These are phyloP conservation scores for Rhazya stricta DNA, from an alignment of 257 asterid genomes.

Conservation along the genomic window DNA sequence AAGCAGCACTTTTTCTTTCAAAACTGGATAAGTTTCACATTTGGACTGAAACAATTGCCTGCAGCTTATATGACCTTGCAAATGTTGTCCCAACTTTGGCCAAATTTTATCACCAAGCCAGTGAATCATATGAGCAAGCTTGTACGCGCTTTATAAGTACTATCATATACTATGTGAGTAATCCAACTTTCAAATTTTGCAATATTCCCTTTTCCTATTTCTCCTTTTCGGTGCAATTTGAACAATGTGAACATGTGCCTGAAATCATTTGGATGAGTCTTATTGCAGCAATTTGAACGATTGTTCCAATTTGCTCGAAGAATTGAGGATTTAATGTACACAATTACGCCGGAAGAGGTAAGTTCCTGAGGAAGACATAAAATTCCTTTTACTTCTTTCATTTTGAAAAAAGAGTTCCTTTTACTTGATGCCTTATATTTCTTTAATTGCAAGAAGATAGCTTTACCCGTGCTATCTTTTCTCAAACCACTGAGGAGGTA, in stretches of 20 bases:
- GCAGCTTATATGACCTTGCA: constrained; percentile 95
- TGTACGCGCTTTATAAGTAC: constrained; percentile 78
- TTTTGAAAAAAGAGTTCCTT: no score
- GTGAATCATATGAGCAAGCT: constrained; percentile 92
- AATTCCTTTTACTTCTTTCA: constrained; percentile 14
- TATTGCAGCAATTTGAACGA: constrained; percentile 86
- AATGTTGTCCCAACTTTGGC: constrained; percentile 92
- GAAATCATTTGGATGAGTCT: background rate
- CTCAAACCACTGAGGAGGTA: background rate
- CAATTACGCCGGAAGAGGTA: constrained; percentile 86
- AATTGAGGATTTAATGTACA: constrained; percentile 76
- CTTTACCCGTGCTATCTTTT: background rate
- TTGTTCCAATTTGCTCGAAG: constrained; percentile 89
- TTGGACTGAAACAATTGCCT: constrained; percentile 30
- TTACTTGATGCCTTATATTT: constrained; percentile 1
- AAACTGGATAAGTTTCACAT: constrained; percentile 15
- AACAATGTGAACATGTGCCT: constrained; percentile 8
- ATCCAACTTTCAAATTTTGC: constrained; percentile 14
- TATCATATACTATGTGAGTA: constrained; percentile 76
- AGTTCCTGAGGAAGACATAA: constrained; percentile 22
- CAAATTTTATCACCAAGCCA: constrained; percentile 96
- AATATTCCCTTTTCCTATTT: constrained; percentile 7
- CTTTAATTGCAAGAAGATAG: constrained; percentile 14
- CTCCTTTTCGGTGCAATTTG: constrained; percentile 9
- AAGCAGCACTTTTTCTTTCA: background rate